Evolutionary conservation across 495 filamentous ascomycete genomes (phyloP), one percentile per base, ranked within the genome.

Genomic region (Massariosphaeria phaeospora): DNA sequence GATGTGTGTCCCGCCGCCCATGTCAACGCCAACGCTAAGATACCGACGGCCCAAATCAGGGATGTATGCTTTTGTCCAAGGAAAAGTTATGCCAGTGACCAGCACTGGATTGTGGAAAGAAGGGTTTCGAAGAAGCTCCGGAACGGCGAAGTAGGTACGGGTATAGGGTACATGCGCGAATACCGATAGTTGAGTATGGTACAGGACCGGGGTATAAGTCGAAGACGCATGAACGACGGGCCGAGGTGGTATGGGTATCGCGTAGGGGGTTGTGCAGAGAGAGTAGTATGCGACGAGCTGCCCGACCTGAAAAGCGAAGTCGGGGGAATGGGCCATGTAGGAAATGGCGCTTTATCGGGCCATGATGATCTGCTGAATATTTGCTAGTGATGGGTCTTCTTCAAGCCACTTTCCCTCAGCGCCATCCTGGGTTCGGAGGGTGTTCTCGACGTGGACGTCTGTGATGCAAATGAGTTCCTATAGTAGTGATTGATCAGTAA

Each of bases 401-500:
- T 36, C 57, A 20, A 71, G 51, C 70, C 70, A 72, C 43, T 71
- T 72, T 24, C 70, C 68, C 33, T 68, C 56, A 3, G 59, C 38
- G 10, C 59, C 54, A 48, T 72, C 70, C 26, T 66, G 59, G 1
- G 59, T 44, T 15, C 67, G 66, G n/a, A 72, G 58, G 1, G 66
- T 66, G 24, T 63, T 57, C 33, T 70, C 67, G 18, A 72, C 66
- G 20, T 66, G 57, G 52, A 61, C 58, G 42, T 72, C 68, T 15
- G 69, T 69, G 26, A 72, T 66, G 25, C 64, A 61, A 1, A 65
- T 42, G 11, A 72, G 59, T 45, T 71, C 70, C 70, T 71, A 29
- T 43, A 2, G 11, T 29, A 15, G n/a, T n/a, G n/a, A n/a, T n/a
- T n/a, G n/a, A n/a, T n/a, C n/a, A n/a, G n/a, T n/a, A n/a, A n/a